A percentile compares a stretch with the other conserved stretches of the same genome.
Conservation (phyloP, 2,329 filamentous ascomycete genomes). For the Endothia cerciana region DNA sequence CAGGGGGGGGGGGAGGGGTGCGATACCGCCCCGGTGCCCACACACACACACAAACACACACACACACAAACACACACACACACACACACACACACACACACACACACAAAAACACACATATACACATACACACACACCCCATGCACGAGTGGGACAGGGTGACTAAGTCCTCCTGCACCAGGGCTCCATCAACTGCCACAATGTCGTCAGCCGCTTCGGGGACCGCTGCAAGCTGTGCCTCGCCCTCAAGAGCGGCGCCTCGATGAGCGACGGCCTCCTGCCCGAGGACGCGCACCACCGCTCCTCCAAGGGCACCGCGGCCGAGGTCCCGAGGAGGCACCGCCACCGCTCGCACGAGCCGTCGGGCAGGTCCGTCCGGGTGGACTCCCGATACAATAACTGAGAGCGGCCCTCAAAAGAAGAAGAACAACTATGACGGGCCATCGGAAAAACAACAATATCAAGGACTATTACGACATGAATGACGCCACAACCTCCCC, state of each 20-base stretch:
- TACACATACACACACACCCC: not conserved
- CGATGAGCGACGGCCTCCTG: constrained; percentile 35
- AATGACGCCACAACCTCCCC: not conserved
- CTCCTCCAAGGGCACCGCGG: constrained; percentile 23
- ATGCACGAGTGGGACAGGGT: not conserved
- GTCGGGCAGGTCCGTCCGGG: constrained; percentile 17
- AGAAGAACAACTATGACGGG: not conserved
- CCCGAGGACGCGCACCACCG: constrained; percentile 31
- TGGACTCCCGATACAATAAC: constrained; percentile 24
- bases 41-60: not conserved
- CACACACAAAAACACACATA: not conserved
- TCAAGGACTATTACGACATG: not conserved
- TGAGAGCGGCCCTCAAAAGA: not conserved
- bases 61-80: not conserved
- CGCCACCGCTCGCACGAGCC: constrained; percentile 24
- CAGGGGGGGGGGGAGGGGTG: not conserved
- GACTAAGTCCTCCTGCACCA: constrained; percentile 25
- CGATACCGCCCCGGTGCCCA: too few species aligned
- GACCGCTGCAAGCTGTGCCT: constrained; percentile 43
- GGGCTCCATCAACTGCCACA: constrained; percentile 44
- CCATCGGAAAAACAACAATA: not conserved
- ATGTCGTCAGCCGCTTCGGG: constrained; percentile 42
- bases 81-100: not conserved
- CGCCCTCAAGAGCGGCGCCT: constrained; percentile 35
- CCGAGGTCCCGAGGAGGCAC: constrained; percentile 23